These are phyloP conservation scores for Dryas octopetala DNA, from an alignment of 306 rosid species.

Conservation along the genomic window DNA sequence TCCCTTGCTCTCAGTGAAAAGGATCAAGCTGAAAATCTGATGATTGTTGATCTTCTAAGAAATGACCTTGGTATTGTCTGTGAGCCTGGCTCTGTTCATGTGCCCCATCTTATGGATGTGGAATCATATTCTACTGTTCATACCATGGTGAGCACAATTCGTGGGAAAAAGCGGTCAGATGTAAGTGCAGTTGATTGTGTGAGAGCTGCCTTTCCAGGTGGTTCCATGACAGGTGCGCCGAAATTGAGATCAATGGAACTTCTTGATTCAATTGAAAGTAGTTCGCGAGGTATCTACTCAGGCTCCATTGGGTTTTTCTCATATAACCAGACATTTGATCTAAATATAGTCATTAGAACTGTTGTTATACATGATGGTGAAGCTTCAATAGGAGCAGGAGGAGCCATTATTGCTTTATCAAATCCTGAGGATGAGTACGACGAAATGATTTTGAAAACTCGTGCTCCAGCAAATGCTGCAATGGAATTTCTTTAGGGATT, in stretches of 20 bases:
- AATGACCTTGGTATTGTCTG: conserved; percentile 97
- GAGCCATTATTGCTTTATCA: conserved; percentile 86
- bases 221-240: conserved; percentile 99
- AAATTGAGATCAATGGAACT: conserved; percentile 96
- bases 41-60: conserved; percentile 97
- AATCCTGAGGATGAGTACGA: conserved; percentile 86
- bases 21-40: conserved; percentile 94
- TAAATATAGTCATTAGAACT: conserved; percentile 92
- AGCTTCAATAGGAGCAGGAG: conserved; percentile 99
- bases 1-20: conserved; percentile 59
- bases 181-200: conserved; percentile 69
- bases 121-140: conserved; percentile 95
- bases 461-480: conserved; percentile 75
- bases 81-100: conserved; percentile 91
- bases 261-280: conserved; percentile 70
- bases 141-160: conserved; percentile 94
- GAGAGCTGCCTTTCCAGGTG: conserved; percentile 93
- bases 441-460: conserved; percentile 86
- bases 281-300: conserved; percentile 93
- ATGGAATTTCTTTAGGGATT: conserved; percentile 52
- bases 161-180: conserved; percentile 67
- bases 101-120: conserved; percentile 86
- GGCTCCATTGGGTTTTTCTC: conserved; percentile 95
- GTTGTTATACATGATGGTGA: conserved; percentile 73
- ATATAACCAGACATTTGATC: conserved; percentile 87